Conservation (phyloP, 2,329 filamentous ascomycete species). For the Botrytis fabae region DNA sequence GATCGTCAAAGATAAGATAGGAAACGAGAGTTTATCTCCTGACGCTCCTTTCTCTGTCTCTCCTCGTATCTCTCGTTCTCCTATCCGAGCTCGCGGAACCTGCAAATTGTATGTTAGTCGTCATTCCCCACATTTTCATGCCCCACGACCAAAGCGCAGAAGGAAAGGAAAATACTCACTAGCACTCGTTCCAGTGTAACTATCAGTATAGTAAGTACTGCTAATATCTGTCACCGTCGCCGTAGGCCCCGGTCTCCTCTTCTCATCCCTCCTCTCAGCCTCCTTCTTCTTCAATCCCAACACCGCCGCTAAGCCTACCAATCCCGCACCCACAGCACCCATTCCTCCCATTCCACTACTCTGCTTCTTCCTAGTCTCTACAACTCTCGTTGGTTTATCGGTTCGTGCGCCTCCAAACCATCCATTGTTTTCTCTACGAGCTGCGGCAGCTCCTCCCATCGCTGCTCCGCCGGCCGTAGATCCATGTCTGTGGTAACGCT, state of each 20-base stretch:
- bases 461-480: slow-evolving; percentile 27
- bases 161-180: slow-evolving; percentile 35
- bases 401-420: slow-evolving; percentile 56
- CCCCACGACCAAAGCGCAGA: background rate
- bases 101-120: slow-evolving; percentile 27
- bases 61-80: slow-evolving; percentile 34
- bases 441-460: slow-evolving; percentile 28
- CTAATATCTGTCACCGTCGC: slow-evolving; percentile 32
- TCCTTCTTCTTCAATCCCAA: slow-evolving; percentile 39
- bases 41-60: slow-evolving; percentile 19
- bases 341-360: slow-evolving; percentile 53
- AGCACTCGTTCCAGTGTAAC: slow-evolving; percentile 39
- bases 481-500: slow-evolving; percentile 59
- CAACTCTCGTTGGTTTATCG: slow-evolving; percentile 46
- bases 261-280: slow-evolving; percentile 32
- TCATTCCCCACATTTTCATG: background rate
- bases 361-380: slow-evolving; percentile 51
- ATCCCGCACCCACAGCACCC: slow-evolving; percentile 45
- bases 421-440: slow-evolving; percentile 45
- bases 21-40: slow-evolving; percentile 15
- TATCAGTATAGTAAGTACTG: slow-evolving; percentile 40
- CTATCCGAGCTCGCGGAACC: slow-evolving; percentile 39
- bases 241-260: slow-evolving; percentile 25
- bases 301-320: slow-evolving; percentile 37
- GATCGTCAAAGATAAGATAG: background rate